phyloP scores from a whole-genome alignment of 164 flowering plant genomes.

The Hamamelis virginiana region DNA sequence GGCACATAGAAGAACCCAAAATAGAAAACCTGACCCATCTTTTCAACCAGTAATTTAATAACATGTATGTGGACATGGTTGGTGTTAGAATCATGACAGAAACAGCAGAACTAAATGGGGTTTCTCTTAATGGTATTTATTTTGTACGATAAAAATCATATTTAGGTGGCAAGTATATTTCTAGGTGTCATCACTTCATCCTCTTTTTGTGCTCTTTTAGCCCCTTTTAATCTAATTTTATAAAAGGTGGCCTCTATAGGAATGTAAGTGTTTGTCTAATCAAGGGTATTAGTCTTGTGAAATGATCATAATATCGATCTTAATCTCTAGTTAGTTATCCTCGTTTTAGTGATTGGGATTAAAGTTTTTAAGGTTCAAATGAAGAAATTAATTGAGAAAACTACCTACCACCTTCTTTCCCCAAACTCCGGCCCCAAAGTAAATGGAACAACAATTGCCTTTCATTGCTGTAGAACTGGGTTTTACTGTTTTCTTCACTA shows the following conservation, averaged over 20 bases:
- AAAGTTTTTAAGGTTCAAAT: too few relatives aligned
- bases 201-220: slow-evolving; percentile 9
- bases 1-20: too few relatives aligned
- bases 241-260: neutral
- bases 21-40: too few relatives aligned
- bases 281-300: neutral
- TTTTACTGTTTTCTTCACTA: slow-evolving; percentile 2
- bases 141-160: slow-evolving; percentile 22
- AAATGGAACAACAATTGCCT: neutral
- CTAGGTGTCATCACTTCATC: slow-evolving; percentile 17
- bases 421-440: neutral
- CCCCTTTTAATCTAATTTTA: neutral
- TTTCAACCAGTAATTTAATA: neutral
- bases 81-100: slow-evolving; percentile 48
- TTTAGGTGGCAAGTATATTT: slow-evolving; percentile 51
- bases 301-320: slow-evolving; percentile 3
- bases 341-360: slow-evolving; percentile 5
- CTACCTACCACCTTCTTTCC: slow-evolving; percentile 18
- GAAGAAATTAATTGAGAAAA: slow-evolving; percentile 6
- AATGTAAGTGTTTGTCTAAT: neutral
- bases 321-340: slow-evolving; percentile 13
- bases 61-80: slow-evolving; percentile 1
- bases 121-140: slow-evolving; percentile 2
- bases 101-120: slow-evolving; percentile 49
- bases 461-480: neutral